Conservation (phyloP, 805 yeast species). For the Crinitomyces ghanaensis region DNA sequence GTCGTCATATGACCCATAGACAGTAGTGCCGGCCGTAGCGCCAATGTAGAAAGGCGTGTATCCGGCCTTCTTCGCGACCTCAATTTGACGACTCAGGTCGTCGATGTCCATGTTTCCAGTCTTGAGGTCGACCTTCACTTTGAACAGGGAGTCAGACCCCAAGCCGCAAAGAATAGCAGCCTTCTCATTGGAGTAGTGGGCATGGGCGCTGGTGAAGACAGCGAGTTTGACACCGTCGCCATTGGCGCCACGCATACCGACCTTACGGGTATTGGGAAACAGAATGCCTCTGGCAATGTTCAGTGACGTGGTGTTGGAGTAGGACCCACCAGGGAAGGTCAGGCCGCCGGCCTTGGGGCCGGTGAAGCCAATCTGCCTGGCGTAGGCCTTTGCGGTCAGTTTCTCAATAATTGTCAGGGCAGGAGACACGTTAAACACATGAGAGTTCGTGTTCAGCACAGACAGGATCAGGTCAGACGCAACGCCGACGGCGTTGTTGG, state of each 20-base stretch:
- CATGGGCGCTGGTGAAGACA: constrained; percentile 56
- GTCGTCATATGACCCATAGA: constrained; percentile 72
- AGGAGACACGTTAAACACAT: constrained; percentile 76
- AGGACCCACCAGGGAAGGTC: constrained; percentile 80
- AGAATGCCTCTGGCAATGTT: constrained; percentile 60
- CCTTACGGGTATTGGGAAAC: constrained; percentile 56
- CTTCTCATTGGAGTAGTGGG: constrained; percentile 72
- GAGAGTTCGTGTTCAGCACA: constrained; percentile 69
- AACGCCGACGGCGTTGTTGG: constrained; percentile 78
- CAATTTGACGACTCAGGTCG: constrained; percentile 37
- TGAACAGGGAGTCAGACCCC: constrained; percentile 52
- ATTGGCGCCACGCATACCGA: constrained; percentile 35
- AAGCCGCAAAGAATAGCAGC: constrained; percentile 69
- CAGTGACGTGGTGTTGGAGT: constrained; percentile 71
- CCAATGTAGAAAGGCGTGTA: constrained; percentile 62
- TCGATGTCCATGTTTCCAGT: constrained; percentile 47
- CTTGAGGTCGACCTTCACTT: constrained; percentile 43
- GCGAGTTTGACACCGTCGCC: constrained; percentile 45
- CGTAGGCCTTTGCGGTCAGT: constrained; percentile 55
- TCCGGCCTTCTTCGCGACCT: constrained; percentile 38
- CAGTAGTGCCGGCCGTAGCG: constrained; percentile 86
- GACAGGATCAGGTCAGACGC: constrained; percentile 59
- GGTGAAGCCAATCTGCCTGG: constrained; percentile 48
- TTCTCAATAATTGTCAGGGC: constrained; percentile 67
- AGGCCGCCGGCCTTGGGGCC: constrained; percentile 58